Conservation (phyloP, 2,329 filamentous ascomycete genomes). For the Zalaria obscura region DNA sequence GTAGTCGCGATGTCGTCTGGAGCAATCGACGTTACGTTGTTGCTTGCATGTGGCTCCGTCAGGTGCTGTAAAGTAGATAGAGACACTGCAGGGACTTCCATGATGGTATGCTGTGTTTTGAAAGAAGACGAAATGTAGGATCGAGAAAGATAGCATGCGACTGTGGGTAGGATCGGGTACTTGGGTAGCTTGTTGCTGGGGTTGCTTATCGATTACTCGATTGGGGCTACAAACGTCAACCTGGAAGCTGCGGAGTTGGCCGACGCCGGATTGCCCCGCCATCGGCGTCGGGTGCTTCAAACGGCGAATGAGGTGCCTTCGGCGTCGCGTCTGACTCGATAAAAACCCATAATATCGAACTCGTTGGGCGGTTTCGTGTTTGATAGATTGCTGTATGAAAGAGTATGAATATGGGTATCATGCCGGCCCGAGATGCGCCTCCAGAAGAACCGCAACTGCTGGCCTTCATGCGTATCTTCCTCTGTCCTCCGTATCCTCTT, state of each 20-base stretch:
- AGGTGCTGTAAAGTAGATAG: no score
- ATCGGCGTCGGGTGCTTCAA: no score
- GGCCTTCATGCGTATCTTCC: neutral
- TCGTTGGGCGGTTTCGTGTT: no score
- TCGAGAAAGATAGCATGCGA: neutral
- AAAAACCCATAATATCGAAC: no score
- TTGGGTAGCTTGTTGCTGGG: neutral
- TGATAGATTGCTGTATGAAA: no score
- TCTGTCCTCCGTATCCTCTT: conserved; percentile 10
- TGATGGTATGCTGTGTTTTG: neutral
- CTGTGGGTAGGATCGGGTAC: neutral
- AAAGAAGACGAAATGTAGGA: neutral
- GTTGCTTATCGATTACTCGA: no score
- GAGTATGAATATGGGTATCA: neutral
- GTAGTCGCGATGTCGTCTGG: conserved; percentile 31
- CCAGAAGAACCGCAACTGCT: no score
- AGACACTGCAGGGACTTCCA: conserved; percentile 6
- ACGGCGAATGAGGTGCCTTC: no score
- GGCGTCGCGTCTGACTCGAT: no score
- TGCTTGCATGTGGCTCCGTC: neutral
- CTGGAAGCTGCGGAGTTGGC: no score
- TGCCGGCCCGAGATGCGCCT: neutral
- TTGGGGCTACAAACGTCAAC: no score
- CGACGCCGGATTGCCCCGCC: no score
- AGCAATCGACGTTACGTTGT: conserved; percentile 3